Evolutionary conservation across 345 rosid genomes (phyloP), one percentile per base, ranked within the genome.

Genomic region (Linum trigynum): DNA sequence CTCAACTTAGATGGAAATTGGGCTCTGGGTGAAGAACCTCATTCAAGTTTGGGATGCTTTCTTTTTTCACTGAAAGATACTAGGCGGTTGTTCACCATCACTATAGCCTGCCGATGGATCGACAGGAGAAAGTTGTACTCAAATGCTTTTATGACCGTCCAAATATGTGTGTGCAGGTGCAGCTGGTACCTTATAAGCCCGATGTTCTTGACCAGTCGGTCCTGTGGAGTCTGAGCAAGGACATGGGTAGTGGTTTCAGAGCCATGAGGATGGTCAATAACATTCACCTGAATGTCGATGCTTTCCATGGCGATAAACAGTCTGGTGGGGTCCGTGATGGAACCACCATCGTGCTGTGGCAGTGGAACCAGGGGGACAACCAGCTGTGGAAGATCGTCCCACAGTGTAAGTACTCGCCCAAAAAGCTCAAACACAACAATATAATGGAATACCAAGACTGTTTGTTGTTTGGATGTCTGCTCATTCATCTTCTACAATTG

Each of bases 311-410:
- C 37, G 90, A 85, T 41, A 76, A 71, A 72, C 71, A 80, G 39
- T 82, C 91, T 6, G 96, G 96, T 12, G 97, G 91, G 4, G 80
- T 94, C 48, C 87, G 67, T 69, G 83, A 88, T 70, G 97, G 96
- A 51, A 85, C 92, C 9, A 69, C 64, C 16, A 75, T 90, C 15
- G 92, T 83, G 62, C 91, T 94, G 56, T 86, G 91, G 91, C 61
- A 81, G 59, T 90, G 99, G 96, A 82, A 81, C 77, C 78, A 83
- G 61, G 97, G 97, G 59, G 90, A 85, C 10, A 90, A 88, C 79
- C 96, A 94, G 81, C 81, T 57, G 8, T 94, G 99, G 99, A 94
- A 79, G 86, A 84, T 86, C 50, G 65, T 48, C 42, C 88, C 85
- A 43, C 72, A 81, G 58, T 86, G 94, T 89, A 86, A 85, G 94